Percentiles rank a stretch among this genome's conserved stretches.
Conservation (phyloP, 108 stramenopile species). For the Cyclotella kingstonii region DNA sequence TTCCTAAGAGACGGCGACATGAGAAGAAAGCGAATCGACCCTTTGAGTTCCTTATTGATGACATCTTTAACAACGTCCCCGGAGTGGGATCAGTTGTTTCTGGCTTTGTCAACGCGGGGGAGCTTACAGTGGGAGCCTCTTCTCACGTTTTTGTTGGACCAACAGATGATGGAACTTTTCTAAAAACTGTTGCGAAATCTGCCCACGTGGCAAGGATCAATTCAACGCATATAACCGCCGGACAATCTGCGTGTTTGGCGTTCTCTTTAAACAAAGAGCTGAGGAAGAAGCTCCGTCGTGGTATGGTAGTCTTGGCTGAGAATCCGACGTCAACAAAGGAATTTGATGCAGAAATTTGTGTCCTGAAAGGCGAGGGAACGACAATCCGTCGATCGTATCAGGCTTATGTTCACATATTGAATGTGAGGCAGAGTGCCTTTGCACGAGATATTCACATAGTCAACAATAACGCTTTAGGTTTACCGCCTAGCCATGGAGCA, state of each 20-base stretch:
- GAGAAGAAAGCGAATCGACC: slow-evolving; percentile 77
- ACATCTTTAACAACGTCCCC: slow-evolving; percentile 80
- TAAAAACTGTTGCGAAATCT: slow-evolving; percentile 81
- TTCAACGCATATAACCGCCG: slow-evolving; percentile 72
- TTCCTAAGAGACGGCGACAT: slow-evolving; percentile 84
- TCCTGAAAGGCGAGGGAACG: slow-evolving; percentile 82
- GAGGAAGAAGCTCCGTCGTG: slow-evolving; percentile 74
- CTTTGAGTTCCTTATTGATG: slow-evolving; percentile 84
- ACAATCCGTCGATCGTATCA: slow-evolving; percentile 82
- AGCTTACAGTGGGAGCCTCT: slow-evolving; percentile 62
- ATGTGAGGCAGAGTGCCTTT: slow-evolving; percentile 82
- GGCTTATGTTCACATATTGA: slow-evolving; percentile 84
- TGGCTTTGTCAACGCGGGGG: slow-evolving; percentile 85
- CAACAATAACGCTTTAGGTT: slow-evolving; percentile 56
- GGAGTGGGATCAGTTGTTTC: slow-evolving; percentile 79
- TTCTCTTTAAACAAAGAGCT: slow-evolving; percentile 75
- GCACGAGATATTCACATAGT: slow-evolving; percentile 79
- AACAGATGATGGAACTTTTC: slow-evolving; percentile 75
- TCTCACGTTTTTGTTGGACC: slow-evolving; percentile 84
- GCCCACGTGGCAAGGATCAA: slow-evolving; percentile 85
- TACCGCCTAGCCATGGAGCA: slow-evolving; percentile 58
- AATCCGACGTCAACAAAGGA: slow-evolving; percentile 70
- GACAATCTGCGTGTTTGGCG: slow-evolving; percentile 81
- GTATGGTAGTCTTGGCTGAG: slow-evolving; percentile 79
- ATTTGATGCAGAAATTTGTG: slow-evolving; percentile 90